Evolutionary conservation across 805 yeast species (phyloP).

Genomic region (Wickerhamiella sergipiensis): DNA sequence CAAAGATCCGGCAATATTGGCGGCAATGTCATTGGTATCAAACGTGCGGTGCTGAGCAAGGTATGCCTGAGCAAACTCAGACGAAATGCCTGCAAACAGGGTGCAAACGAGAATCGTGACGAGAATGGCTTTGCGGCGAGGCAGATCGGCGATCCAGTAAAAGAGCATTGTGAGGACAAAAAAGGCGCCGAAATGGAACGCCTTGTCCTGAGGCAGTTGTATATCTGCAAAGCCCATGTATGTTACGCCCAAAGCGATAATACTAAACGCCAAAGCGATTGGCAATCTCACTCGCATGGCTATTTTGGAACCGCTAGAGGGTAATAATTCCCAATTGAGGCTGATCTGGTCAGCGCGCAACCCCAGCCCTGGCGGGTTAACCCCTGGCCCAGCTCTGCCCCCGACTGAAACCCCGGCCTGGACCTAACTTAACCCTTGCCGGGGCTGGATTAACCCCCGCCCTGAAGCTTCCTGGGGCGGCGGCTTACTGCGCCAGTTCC

Average conservation of each 20-base stretch:
- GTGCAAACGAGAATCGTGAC: conserved; percentile 25
- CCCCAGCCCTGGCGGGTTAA: not conserved
- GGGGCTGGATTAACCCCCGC: no score
- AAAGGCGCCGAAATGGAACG: conserved; percentile 26
- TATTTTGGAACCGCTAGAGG: not conserved
- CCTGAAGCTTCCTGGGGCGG: no score
- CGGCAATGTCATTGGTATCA: conserved; percentile 26
- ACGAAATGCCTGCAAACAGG: conserved; percentile 26
- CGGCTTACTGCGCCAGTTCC: no score
- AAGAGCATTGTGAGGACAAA: conserved; percentile 26
- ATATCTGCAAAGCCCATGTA: conserved; percentile 20
- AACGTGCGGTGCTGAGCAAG: conserved; percentile 23
- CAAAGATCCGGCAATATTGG: conserved; percentile 25
- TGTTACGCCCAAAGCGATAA: conserved; percentile 10
- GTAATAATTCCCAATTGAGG: not conserved
- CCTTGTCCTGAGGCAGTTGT: conserved; percentile 29
- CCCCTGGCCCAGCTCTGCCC: no score
- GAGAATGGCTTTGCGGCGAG: conserved; percentile 25
- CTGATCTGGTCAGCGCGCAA: not conserved
- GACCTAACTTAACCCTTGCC: no score
- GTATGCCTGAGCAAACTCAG: conserved; percentile 27
- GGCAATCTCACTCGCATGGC: conserved; percentile 15
- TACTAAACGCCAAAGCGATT: conserved; percentile 14
- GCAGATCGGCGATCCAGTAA: conserved; percentile 30
- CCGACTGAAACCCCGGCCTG: no score